Base-by-base conservation (phyloP, 139 green algal genomes). In the Gonium pectorale region DNA sequence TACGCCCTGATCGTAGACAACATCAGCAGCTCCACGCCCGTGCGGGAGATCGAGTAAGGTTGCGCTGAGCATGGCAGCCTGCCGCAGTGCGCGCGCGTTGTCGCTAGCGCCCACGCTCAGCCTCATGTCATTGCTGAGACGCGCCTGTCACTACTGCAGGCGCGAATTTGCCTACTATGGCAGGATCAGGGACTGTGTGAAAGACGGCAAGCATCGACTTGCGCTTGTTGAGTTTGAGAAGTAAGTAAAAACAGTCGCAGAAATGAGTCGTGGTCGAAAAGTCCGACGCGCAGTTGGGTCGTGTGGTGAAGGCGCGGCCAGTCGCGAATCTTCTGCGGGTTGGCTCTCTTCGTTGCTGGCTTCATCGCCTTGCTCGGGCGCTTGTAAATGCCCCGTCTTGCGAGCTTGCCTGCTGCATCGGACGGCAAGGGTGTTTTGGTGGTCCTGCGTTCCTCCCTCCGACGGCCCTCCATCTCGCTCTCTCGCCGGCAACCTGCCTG, bases 141-240 rank as follows among this genome's bases (percentile, higher is more conserved):
- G 38, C 46, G 60, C 43, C 4, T 26, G 27, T 62, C 29, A 15
- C 31, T 62, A 24, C 41, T 66, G 44, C 74, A 90, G 66, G 80
- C 75, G 84, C 19, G 89, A 91, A 74, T 91, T 92, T 51, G 83
- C 88, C 24, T 72, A 68, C 31, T 90, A 66, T 83, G 92, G 92
- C 27, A 71, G 77, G 27, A 87, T 95, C 26, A 62, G 86, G 15
- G 83, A 88, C 13, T 88, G 89, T 37, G 87, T 92, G 46, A 89
- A 87, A 21, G 91, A 94, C 49, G 72, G 86, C 2, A 89, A 90
- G 66, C 73, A 87, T 1, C 86, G 90, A n/a, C 87, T 79, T 52
- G 91, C 90, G 3, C 64, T 95, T 22, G 75, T 94, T 27, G 87
- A 94, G 83, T 95, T 94, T 87, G 87, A 93, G 31, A 95, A 87